phyloP scores from a whole-genome alignment of 306 rosid genomes.

The Citrullus colocynthis region DNA sequence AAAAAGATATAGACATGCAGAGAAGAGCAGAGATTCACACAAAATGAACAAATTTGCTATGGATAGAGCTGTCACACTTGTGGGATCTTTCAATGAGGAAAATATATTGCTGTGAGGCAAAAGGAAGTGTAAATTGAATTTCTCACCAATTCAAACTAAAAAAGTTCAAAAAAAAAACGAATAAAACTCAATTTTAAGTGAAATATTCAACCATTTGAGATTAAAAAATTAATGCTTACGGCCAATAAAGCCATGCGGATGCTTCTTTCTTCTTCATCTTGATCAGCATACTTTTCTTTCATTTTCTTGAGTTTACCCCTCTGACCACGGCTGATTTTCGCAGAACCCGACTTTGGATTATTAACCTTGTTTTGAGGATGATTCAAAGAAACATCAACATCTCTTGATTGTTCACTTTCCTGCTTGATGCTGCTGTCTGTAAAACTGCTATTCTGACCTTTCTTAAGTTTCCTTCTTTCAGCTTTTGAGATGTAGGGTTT shows the following conservation, averaged over 20 bases:
- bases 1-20: neutral
- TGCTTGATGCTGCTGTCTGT: conserved; percentile 34
- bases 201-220: conserved; percentile 1
- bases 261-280: conserved; percentile 94
- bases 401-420: conserved; percentile 25
- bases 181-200: neutral
- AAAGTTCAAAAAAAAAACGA: neutral
- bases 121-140: neutral
- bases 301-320: conserved; percentile 79
- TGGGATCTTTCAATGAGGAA: neutral
- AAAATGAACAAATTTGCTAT: neutral
- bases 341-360: conserved; percentile 40
- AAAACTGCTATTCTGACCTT: conserved; percentile 38
- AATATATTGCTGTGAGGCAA: neutral
- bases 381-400: conserved; percentile 22
- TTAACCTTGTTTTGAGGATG: conserved; percentile 36
- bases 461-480: conserved; percentile 84
- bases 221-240: conserved; percentile 36
- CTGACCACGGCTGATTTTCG: conserved; percentile 76
- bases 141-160: neutral
- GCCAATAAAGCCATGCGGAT: conserved; percentile 95
- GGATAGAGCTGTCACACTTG: neutral
- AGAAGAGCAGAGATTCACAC: neutral
- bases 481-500: conserved; percentile 82
- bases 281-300: conserved; percentile 91